Conservation (phyloP, 495 filamentous ascomycete species). For the Neurospora africana region DNA sequence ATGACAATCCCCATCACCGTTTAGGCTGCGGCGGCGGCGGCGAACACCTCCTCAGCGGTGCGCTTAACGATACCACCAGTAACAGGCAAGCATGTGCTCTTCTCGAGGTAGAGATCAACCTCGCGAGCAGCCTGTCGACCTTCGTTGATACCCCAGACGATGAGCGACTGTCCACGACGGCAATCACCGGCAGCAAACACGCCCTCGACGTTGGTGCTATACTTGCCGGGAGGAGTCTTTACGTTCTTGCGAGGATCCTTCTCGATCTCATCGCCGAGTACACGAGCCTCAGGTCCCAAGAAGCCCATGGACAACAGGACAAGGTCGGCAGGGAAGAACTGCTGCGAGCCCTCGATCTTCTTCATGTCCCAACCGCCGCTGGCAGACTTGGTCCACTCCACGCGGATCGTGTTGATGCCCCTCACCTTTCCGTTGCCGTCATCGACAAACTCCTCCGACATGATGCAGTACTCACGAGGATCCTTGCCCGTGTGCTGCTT, state of each 20-base stretch:
- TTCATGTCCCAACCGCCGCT: slow-evolving; percentile 99
- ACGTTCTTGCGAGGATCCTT: slow-evolving; percentile 93
- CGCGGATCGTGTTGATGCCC: slow-evolving; percentile 94
- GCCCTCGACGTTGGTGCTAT: slow-evolving; percentile 77
- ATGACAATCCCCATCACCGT: neutral
- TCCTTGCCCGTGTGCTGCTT: slow-evolving; percentile 97
- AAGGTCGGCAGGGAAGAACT: slow-evolving; percentile 96
- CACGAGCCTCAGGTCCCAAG: slow-evolving; percentile 86
- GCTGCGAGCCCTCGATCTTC: slow-evolving; percentile 85
- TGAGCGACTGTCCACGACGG: slow-evolving; percentile 88
- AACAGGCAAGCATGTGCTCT: slow-evolving; percentile 72
- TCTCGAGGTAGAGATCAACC: slow-evolving; percentile 81
- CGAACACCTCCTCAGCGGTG: slow-evolving; percentile 57
- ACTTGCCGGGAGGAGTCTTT: slow-evolving; percentile 87
- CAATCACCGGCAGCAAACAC: slow-evolving; percentile 97
- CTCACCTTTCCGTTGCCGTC: slow-evolving; percentile 83
- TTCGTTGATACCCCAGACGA: slow-evolving; percentile 99
- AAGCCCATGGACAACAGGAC: slow-evolving; percentile 98
- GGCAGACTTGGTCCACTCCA: slow-evolving; percentile 90
- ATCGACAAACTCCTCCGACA: slow-evolving; percentile 96
- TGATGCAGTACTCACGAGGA: slow-evolving; percentile 96
- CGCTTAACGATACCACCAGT: slow-evolving; percentile 91
- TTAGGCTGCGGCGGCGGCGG: slow-evolving; percentile 14
- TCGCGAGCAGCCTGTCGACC: slow-evolving; percentile 89
- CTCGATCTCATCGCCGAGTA: slow-evolving; percentile 79